These are phyloP conservation scores for Aspergillus awamori DNA, from an alignment of 2,329 filamentous ascomycete species.

Conservation along the genomic window DNA sequence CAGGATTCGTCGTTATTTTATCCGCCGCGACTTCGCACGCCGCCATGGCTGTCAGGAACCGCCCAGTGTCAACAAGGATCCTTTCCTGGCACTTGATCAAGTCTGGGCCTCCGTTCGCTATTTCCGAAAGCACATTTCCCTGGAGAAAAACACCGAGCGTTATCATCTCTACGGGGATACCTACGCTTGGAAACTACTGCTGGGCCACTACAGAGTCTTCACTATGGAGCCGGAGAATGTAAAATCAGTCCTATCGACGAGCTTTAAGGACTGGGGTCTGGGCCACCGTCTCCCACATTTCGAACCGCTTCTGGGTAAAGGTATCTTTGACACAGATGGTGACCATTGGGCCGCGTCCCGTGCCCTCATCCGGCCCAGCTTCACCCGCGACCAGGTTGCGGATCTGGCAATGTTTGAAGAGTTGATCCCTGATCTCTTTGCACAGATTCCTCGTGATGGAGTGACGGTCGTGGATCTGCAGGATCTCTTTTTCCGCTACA, in stretches of 20 bases:
- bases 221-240: slow-evolving; percentile 1
- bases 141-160: neutral
- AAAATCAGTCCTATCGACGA: neutral
- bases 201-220: neutral
- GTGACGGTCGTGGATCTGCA: slow-evolving; percentile 4
- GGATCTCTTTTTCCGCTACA: slow-evolving; percentile 6
- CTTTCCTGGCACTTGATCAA: neutral
- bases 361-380: slow-evolving; percentile 6
- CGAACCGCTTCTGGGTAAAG: neutral
- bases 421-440: neutral
- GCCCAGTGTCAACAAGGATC: neutral
- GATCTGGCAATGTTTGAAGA: neutral
- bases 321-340: slow-evolving; percentile 3
- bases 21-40: neutral
- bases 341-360: neutral
- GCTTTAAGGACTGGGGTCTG: neutral
- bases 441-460: neutral
- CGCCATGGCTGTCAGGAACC: neutral
- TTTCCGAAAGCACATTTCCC: neutral
- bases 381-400: slow-evolving; percentile 1
- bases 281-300: neutral
- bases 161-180: neutral
- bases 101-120: neutral
- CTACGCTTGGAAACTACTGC: neutral
- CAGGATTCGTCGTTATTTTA: neutral